Conservation (phyloP, 106 monocot genomes). For the Alisma plantagoaquatica region DNA sequence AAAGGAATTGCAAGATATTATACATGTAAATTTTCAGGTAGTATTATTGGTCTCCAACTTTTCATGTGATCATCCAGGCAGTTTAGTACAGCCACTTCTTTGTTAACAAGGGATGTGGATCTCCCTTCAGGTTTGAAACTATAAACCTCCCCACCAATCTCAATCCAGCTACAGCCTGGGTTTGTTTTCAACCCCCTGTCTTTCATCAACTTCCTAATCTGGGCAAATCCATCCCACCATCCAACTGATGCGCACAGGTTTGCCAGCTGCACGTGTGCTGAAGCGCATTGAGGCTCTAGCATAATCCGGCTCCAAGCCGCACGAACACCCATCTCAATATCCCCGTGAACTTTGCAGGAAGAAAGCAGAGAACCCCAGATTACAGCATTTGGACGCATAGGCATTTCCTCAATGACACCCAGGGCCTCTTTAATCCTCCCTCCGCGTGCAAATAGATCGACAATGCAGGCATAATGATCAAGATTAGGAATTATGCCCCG, state of each 20-base stretch:
- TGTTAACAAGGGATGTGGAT: slow-evolving; percentile 1
- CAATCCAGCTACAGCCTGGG: slow-evolving; percentile 24
- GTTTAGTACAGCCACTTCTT: slow-evolving; percentile 1
- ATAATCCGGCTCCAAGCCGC: slow-evolving; percentile 4
- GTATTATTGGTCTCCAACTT: too few species aligned
- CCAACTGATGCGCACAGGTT: slow-evolving; percentile 12
- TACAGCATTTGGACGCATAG: slow-evolving; percentile 12
- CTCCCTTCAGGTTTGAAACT: slow-evolving; percentile 17
- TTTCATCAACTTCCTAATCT: slow-evolving; percentile 19
- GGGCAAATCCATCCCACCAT: slow-evolving; percentile 13
- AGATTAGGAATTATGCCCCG: slow-evolving; percentile 4
- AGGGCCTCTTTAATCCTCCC: slow-evolving; percentile 15
- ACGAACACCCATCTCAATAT: slow-evolving; percentile 6
- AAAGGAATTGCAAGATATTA: too few species aligned
- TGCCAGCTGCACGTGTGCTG: slow-evolving; percentile 15
- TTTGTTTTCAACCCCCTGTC: slow-evolving; percentile 6
- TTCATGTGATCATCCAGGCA: slow-evolving; percentile 14
- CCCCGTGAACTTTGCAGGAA: slow-evolving; percentile 12
- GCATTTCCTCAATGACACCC: slow-evolving; percentile 15
- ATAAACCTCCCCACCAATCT: slow-evolving; percentile 7
- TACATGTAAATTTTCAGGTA: too few species aligned
- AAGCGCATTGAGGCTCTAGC: slow-evolving; percentile 11
- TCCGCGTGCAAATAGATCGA: slow-evolving; percentile 20
- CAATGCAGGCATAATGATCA: slow-evolving; percentile 19
- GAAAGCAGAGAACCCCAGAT: slow-evolving; percentile 23